Percentiles rank a stretch among this genome's conserved stretches.
Evolutionary conservation across 805 yeast species (phyloP).

Genomic region (Teunomyces cretensis): DNA sequence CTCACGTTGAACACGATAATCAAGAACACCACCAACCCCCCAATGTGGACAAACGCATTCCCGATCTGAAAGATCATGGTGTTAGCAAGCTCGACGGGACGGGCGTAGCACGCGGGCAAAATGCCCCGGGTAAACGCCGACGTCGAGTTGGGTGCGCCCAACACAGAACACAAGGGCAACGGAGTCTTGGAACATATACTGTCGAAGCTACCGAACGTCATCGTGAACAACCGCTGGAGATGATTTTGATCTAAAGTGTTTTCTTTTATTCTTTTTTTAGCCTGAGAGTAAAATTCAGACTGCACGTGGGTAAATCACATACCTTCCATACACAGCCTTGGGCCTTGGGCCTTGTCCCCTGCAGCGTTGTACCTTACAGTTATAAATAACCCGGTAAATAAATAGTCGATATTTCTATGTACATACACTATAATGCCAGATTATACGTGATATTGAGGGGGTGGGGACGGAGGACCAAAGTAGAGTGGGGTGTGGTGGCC

Average conservation of each 20-base stretch:
- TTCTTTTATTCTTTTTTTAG: not conserved
- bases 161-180: slow-evolving; percentile 76
- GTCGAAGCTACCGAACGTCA: slow-evolving; percentile 69
- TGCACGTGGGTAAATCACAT: not conserved
- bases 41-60: slow-evolving; percentile 81
- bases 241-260: not conserved
- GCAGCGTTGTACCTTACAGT: no score
- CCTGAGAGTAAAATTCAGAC: not conserved
- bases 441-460: slow-evolving; percentile 26
- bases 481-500: not conserved
- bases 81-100: slow-evolving; percentile 85
- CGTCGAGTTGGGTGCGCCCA: slow-evolving; percentile 49
- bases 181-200: slow-evolving; percentile 65
- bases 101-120: slow-evolving; percentile 75
- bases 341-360: no score
- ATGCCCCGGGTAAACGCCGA: slow-evolving; percentile 53
- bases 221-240: slow-evolving; percentile 16
- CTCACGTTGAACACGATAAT: slow-evolving; percentile 76
- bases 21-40: slow-evolving; percentile 60
- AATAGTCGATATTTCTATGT: not conserved
- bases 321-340: not conserved
- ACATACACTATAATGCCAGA: slow-evolving; percentile 3
- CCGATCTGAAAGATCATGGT: slow-evolving; percentile 90
- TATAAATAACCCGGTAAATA: not conserved
- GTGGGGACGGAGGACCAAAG: slow-evolving; percentile 11